A percentile compares a stretch with the other conserved stretches of the same genome.
phyloP scores from a whole-genome alignment of 257 asterid species.

The Fraxinus anomala region DNA sequence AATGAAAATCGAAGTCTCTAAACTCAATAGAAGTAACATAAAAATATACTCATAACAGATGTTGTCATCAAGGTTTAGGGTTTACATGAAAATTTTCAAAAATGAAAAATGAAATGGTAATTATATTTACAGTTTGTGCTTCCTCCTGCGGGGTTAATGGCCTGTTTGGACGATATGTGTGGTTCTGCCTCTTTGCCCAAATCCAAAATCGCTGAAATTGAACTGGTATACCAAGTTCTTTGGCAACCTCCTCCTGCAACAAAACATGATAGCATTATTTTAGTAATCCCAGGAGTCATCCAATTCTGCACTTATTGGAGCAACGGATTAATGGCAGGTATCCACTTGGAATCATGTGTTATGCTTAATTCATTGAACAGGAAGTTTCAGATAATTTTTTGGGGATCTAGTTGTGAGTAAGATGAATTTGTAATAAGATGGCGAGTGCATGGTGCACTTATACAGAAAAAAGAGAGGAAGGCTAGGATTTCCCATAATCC shows the following conservation, averaged over 20 bases:
- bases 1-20: background rate
- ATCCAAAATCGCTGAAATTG: conserved; percentile 92
- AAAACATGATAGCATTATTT: conserved; percentile 22
- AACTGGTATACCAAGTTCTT: conserved; percentile 82
- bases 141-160: conserved; percentile 86
- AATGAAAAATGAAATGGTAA: conserved; percentile 1
- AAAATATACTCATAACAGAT: background rate
- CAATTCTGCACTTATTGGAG: background rate
- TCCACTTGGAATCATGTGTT: background rate
- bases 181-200: conserved; percentile 98
- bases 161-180: conserved; percentile 90
- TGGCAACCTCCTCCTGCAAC: conserved; percentile 89
- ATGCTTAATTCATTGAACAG: background rate
- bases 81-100: background rate
- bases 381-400: background rate
- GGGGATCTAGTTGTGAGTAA: background rate
- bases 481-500: background rate
- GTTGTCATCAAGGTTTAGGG: background rate
- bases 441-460: background rate
- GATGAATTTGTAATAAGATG: background rate
- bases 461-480: background rate
- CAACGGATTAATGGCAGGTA: background rate
- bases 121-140: conserved; percentile 62
- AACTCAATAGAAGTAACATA: background rate
- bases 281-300: background rate